A percentile compares a stretch with the other conserved stretches of the same genome.
phyloP scores from a whole-genome alignment of 306 rosid species.

The Carpinus viminea region DNA sequence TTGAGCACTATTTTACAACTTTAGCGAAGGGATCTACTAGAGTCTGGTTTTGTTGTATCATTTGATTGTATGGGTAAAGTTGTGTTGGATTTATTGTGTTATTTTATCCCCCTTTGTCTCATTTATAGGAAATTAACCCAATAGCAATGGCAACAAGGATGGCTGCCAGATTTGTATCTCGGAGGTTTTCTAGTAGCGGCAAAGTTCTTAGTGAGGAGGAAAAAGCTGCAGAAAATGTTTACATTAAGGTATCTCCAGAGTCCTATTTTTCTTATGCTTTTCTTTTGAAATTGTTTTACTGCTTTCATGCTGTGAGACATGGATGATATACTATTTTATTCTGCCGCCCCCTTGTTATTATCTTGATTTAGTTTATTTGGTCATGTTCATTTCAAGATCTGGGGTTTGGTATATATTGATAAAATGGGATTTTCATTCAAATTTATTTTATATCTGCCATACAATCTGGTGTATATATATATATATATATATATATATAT shows the following conservation, averaged over 20 bases:
- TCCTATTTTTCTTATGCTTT: conserved; percentile 2
- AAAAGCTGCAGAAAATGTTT: conserved; percentile 73
- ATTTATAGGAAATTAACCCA: conserved; percentile 26
- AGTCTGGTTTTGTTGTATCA: background rate
- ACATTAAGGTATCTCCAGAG: conserved; percentile 56
- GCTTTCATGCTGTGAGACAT: conserved; percentile 6
- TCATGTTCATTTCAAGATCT: background rate
- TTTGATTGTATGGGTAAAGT: background rate
- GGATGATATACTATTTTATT: background rate
- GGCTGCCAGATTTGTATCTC: conserved; percentile 55
- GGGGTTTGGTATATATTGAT: background rate
- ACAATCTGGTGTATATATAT: background rate
- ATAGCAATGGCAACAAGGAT: conserved; percentile 64
- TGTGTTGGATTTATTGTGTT: background rate
- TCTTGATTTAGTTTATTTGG: background rate
- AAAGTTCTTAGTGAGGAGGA: conserved; percentile 86
- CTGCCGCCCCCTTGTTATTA: background rate
- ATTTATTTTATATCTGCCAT: background rate
- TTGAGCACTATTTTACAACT: background rate
- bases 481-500: no score
- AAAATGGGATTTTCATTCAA: background rate
- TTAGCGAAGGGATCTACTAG: background rate
- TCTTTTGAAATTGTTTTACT: conserved; percentile 2
- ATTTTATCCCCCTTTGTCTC: background rate
- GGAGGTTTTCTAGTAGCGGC: conserved; percentile 75